Conservation (phyloP, 2,329 filamentous ascomycete species). For the Pseudogymnoascus sp. region DNA sequence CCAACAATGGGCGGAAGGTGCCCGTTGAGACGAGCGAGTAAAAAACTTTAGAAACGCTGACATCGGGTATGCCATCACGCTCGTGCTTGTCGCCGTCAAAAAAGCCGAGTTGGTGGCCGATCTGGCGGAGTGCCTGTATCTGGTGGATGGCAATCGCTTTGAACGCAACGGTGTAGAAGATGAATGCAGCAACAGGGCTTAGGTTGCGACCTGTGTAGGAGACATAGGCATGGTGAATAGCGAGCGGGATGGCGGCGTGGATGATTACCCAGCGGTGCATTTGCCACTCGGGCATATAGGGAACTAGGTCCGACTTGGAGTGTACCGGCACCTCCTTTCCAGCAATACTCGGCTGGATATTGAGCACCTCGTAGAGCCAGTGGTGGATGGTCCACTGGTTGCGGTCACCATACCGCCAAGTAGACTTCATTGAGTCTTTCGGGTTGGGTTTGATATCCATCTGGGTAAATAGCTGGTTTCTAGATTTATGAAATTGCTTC, state of each 20-base stretch:
- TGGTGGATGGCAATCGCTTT: slow-evolving; percentile 26
- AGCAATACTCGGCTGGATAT: slow-evolving; percentile 7
- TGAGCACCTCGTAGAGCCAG: slow-evolving; percentile 12
- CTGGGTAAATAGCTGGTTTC: background rate
- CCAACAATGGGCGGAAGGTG: slow-evolving; percentile 19
- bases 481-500: background rate
- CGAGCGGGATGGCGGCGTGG: slow-evolving; percentile 25
- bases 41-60: slow-evolving; percentile 20
- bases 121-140: slow-evolving; percentile 23
- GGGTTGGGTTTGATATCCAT: slow-evolving; percentile 1
- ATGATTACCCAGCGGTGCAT: slow-evolving; percentile 28
- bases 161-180: slow-evolving; percentile 28
- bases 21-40: slow-evolving; percentile 20
- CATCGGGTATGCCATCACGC: slow-evolving; percentile 30
- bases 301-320: slow-evolving; percentile 28
- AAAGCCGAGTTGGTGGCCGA: slow-evolving; percentile 28
- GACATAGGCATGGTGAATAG: slow-evolving; percentile 21
- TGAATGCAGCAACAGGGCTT: slow-evolving; percentile 17
- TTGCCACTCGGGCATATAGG: slow-evolving; percentile 24
- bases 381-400: slow-evolving; percentile 7
- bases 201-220: slow-evolving; percentile 17
- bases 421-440: slow-evolving; percentile 16
- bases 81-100: slow-evolving; percentile 29
- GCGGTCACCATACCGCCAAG: slow-evolving; percentile 11
- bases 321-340: slow-evolving; percentile 25